Conservation (phyloP, 2,329 filamentous ascomycete genomes). For the Daldinia sp. region DNA sequence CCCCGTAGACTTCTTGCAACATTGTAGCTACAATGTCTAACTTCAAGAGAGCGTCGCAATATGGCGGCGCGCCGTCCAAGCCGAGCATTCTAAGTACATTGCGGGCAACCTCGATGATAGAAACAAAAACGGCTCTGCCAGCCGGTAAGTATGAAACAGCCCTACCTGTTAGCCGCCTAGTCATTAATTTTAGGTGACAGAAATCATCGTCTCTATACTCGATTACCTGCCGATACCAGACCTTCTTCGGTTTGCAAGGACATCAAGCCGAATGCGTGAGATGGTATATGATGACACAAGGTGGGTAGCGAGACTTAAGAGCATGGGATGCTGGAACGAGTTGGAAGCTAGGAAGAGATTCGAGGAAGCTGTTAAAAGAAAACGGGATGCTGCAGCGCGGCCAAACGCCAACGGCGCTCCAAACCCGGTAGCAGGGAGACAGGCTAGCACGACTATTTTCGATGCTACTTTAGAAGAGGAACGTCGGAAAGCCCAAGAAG, state of each 20-base stretch:
- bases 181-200: constrained; percentile 58
- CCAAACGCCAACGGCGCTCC: constrained; percentile 45
- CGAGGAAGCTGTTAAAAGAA: constrained; percentile 75
- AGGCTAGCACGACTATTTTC: constrained; percentile 72
- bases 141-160: constrained; percentile 69
- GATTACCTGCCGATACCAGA: constrained; percentile 89
- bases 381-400: constrained; percentile 66
- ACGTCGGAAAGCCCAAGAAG: constrained; percentile 59
- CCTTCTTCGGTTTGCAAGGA: constrained; percentile 85
- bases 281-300: constrained; percentile 99
- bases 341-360: constrained; percentile 82
- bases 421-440: constrained; percentile 44
- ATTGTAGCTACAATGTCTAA: constrained; percentile 49
- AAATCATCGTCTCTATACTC: constrained; percentile 88
- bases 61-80: constrained; percentile 53
- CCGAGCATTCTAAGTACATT: constrained; percentile 79
- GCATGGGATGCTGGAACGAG: constrained; percentile 95
- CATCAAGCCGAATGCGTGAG: constrained; percentile 88
- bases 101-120: constrained; percentile 83
- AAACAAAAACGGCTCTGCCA: constrained; percentile 81
- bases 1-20: constrained; percentile 18
- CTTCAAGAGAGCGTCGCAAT: constrained; percentile 56
- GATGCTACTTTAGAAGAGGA: constrained; percentile 78
- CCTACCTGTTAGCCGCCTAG: neutral
- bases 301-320: constrained; percentile 88